Evolutionary conservation across 768 basidiomycete species (phyloP), one percentile per base, ranked within the genome.

Genomic region (Clitopilus hobsonii): DNA sequence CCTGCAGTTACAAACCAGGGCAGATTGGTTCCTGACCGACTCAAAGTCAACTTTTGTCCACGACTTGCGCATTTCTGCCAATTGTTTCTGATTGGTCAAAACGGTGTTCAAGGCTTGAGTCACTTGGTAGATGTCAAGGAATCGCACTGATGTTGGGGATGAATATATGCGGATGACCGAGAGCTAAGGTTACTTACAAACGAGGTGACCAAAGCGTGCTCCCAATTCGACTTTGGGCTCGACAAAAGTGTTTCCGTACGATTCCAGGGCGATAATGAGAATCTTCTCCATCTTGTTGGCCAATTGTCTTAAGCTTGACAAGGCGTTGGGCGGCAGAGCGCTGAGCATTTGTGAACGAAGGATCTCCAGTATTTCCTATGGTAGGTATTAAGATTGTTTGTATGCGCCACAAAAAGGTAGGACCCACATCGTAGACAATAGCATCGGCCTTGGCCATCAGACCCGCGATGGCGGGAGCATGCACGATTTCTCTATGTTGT

Each of bases 211-310:
- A 66, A 94, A 94, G 27, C 93, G 87, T 32, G 92, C 91, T 18
- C 91, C 91, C 54, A 94, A 74, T 65, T 94, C 93, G 28, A 94
- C 91, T 67, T 93, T 93, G 48, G 92, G 91, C 67, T 92, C 91
- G 36, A 93, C 88, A 69, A 94, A 94, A 14, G 91, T 92, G 63
- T 89, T 88, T 16, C 89, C 89, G 57, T 93, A 94, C 56, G 80
- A 81, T 55, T 91, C 89, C 26, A 94, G 75, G 14, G 93, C 89
- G 49, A 87, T 77, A 41, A 94, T 75, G 18, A 94, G 74, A 49
- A 93, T 88, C 69, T 91, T 92, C 66, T 94, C 92, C 90, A 94
- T 92, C 74, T 93, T 92, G 64, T 89, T 82, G 11, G 93, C 91
- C 53, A 94, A 75, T 65, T 89, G 86, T 30, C 90, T 85, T 54